Base-by-base conservation (phyloP, 257 asterid genomes). In the Ligustrum vulgare region DNA sequence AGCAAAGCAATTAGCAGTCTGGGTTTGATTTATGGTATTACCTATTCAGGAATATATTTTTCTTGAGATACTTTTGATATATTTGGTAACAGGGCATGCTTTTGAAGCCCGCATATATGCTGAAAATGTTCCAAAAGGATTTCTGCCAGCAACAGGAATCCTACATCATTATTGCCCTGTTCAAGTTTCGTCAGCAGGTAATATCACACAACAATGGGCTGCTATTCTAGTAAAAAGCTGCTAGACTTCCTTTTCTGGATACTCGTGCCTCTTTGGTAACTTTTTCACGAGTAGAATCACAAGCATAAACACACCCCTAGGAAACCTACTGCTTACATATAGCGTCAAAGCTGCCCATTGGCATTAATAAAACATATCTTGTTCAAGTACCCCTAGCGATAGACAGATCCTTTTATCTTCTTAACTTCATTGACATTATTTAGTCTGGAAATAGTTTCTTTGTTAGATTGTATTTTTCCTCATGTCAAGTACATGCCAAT, bases 81-180 rank as follows among this genome's bases (percentile, higher is more conserved):
- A 71, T 71, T 43, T 75, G 56, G 71, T 86, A 75, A 63, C 88
- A 94, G 99, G 99, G 56, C 99, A 95, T 82, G 96, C 98, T 83
- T 95, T 95, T 86, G 99, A 95, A 86, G 98, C 97, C 80, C 95
- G 99, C 71, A 95, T 93, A 83, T 95, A 95, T 83, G 99, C 99
- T 79, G 99, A 95, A 84, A 95, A 90, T 90, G 98, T 95, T 77
- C 89, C 90, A 3, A 95, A 91, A 80, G 98, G 99, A 74, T 95
- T 95, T 91, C 97, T 95, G 69, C 99, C 99, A 36, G 98, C 98
- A 77, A 90, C 98, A 73, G 97, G 99, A 69, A 80, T 85, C 77
- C 99, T 95, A 84, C 97, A 95, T 82, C 98, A 89, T 80, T 95
- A 95, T 87, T 83, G 82, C 65, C 98, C 99, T 51, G 97, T 87